Evolutionary conservation across 2,329 filamentous ascomycete genomes (phyloP), one percentile per base, ranked within the genome.

Genomic region (Stromatinia cepivora): DNA sequence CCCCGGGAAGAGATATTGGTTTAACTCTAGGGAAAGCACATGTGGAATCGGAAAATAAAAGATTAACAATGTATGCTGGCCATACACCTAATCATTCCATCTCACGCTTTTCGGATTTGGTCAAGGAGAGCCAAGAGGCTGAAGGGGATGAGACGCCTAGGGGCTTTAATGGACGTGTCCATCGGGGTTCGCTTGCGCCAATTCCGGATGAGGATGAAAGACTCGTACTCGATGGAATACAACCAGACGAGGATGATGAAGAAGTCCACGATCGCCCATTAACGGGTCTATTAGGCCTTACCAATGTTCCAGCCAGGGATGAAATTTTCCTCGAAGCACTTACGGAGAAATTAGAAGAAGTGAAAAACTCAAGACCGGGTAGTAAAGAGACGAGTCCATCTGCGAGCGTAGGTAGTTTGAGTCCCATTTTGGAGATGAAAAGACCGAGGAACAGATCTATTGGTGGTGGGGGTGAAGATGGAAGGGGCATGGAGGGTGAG

Each of bases 11-110:
- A 63, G 45, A 67, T 64, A 48, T 70, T 67, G 62, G 31, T 5
- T 39, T 10, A 25, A 53, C 34, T 50, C 70, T 69, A 36, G 65
- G 63, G 62, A 74, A 72, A 9, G 46, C 34, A 69, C 76, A 28
- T 72, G 70, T 22, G 61, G 72, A 75, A 39, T 75, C 75, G 20
- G 86, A 84, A 73, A 80, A 81, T 56, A 81, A 80, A 62, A 82
- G 87, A 57, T 82, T 88, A 53, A 87, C 83, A 0, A 86, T 89
- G 83, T 84, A 89, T 76, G 87, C 87, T 28, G 87, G 87, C 1
- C 87, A 89, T 77, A 89, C 87, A 1, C 87, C 87, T 9, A 88
- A 83, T 64, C 86, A 88, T 75, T 82, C 80, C 4, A 76, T 81
- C 31, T 87, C 86, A 0, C 79, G 87, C 15, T 87, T 86, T 6